Evolutionary conservation across 148 eudicot genomes (phyloP).

Genomic region (Gaultheria prostrata): DNA sequence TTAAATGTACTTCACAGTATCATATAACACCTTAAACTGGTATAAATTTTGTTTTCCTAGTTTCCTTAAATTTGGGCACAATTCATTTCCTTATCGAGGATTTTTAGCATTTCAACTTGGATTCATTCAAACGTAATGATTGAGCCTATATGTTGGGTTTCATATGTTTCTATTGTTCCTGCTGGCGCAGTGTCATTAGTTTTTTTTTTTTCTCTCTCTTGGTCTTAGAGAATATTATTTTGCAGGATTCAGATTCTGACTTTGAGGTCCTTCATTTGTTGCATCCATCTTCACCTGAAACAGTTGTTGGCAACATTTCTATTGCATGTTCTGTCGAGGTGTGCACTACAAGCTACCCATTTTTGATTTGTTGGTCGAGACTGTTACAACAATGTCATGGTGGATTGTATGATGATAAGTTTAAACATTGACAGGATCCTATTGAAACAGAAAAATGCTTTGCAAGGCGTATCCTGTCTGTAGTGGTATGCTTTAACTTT

Average conservation of each 20-base stretch:
- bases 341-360: constrained; percentile 17
- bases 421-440: constrained; percentile 59
- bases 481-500: constrained; percentile 55
- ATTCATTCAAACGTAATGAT: not conserved
- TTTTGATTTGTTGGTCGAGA: constrained; percentile 16
- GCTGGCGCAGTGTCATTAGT: not conserved
- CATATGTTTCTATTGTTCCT: not conserved
- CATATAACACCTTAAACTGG: not conserved
- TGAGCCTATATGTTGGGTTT: not conserved
- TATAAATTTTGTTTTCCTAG: not conserved
- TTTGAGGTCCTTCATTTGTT: constrained; percentile 53
- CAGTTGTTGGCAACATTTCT: constrained; percentile 59
- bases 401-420: not conserved
- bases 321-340: constrained; percentile 85
- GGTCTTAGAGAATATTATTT: constrained; percentile 8
- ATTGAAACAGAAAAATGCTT: constrained; percentile 77
- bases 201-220: not conserved
- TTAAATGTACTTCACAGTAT: not conserved
- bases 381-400: constrained; percentile 19
- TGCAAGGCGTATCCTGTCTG: constrained; percentile 71
- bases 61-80: not conserved
- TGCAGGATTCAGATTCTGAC: constrained; percentile 71
- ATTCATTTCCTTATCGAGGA: not conserved
- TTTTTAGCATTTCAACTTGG: not conserved
- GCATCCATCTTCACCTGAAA: constrained; percentile 57